phyloP scores from a whole-genome alignment of 2,329 filamentous ascomycete species.

The Passalora sequoiae region DNA sequence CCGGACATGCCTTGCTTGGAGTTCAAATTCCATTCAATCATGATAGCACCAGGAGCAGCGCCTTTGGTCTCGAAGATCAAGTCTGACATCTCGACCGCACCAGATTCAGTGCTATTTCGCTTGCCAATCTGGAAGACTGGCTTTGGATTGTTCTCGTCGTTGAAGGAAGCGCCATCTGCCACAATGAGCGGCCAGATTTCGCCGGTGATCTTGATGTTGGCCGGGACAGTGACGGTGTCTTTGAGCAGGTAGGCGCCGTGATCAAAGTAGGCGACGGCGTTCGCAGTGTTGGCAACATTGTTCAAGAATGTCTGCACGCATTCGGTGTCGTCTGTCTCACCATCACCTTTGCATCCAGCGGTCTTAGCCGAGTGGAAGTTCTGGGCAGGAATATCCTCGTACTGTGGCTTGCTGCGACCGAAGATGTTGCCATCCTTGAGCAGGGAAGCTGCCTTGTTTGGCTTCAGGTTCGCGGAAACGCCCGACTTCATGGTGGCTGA shows the following conservation, averaged over 20 bases:
- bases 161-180: constrained; percentile 69
- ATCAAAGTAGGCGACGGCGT: constrained; percentile 58
- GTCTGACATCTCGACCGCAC: constrained; percentile 81
- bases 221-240: constrained; percentile 55
- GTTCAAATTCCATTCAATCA: constrained; percentile 86
- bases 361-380: constrained; percentile 79
- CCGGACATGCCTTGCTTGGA: constrained; percentile 63
- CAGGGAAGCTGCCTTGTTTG: constrained; percentile 59
- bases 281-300: constrained; percentile 52
- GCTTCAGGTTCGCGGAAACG: constrained; percentile 31
- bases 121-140: constrained; percentile 83
- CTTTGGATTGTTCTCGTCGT: constrained; percentile 67
- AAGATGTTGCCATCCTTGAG: constrained; percentile 64
- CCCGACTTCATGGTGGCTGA: constrained; percentile 13
- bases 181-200: constrained; percentile 90
- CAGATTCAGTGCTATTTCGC: constrained; percentile 59
- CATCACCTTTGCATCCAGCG: constrained; percentile 79
- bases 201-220: constrained; percentile 71
- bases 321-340: constrained; percentile 76
- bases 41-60: constrained; percentile 76
- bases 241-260: constrained; percentile 60
- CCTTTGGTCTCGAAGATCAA: constrained; percentile 80
- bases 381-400: constrained; percentile 60
- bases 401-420: constrained; percentile 84
- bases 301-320: constrained; percentile 77